phyloP scores from a whole-genome alignment of 1,284 basidiomycete species.

The Puccinia sorghi region DNA sequence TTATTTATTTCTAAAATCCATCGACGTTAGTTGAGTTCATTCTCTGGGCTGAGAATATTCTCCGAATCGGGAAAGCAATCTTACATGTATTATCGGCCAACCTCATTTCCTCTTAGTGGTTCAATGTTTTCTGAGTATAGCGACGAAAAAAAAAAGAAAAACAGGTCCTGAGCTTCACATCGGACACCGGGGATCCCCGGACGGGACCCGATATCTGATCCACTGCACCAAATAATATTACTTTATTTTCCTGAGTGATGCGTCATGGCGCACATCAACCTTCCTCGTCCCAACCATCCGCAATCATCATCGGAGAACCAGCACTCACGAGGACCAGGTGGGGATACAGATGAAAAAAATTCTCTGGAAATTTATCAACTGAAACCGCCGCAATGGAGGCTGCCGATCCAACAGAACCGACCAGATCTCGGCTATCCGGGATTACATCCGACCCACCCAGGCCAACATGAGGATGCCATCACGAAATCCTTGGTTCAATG shows the following conservation, averaged over 20 bases:
- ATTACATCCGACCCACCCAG: slow-evolving; percentile 77
- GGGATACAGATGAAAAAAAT: background rate
- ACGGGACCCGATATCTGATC: background rate
- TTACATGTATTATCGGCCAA: no score
- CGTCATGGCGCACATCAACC: slow-evolving; percentile 20
- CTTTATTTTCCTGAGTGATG: background rate
- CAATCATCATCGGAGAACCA: slow-evolving; percentile 16
- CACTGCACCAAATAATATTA: no score
- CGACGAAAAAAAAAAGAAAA: no score
- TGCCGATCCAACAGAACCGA: slow-evolving; percentile 46
- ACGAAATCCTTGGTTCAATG: slow-evolving; percentile 75
- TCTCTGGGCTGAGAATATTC: no score
- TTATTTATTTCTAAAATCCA: no score
- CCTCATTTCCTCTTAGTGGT: no score
- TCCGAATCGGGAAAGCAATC: background rate
- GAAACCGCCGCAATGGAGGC: slow-evolving; percentile 42
- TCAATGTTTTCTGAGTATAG: no score
- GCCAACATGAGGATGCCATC: slow-evolving; percentile 80
- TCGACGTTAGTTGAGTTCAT: no score
- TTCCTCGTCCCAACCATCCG: background rate
- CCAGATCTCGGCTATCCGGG: slow-evolving; percentile 69
- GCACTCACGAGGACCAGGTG: background rate
- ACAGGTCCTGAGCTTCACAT: no score
- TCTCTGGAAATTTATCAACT: slow-evolving; percentile 32
- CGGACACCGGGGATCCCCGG: background rate